Evolutionary conservation across 306 rosid species (phyloP).

Genomic region (Abrus precatorius): DNA sequence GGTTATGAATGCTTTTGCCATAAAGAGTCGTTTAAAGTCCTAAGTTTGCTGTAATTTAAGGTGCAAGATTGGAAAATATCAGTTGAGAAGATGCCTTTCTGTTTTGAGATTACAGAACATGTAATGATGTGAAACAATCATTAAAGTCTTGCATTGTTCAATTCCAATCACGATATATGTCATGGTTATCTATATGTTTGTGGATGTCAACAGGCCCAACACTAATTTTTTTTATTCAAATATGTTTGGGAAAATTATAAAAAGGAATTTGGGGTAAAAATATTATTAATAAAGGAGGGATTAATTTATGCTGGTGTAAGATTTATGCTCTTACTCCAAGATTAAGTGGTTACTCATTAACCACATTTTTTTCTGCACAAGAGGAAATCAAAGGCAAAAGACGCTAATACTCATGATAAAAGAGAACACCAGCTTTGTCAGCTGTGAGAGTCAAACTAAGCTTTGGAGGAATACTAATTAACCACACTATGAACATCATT

Average conservation of each 20-base stretch:
- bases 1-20: neutral
- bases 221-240: conserved; percentile 11
- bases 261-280: neutral
- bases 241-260: conserved; percentile 1
- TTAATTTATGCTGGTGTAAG: neutral
- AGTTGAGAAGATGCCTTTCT: conserved; percentile 17
- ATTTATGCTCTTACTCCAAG: neutral
- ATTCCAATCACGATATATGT: conserved; percentile 6
- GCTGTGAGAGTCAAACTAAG: too few relatives aligned
- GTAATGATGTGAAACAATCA: neutral
- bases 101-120: conserved; percentile 42
- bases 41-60: conserved; percentile 33
- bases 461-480: neutral
- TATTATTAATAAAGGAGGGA: conserved; percentile 19
- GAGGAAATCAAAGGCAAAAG: too few relatives aligned
- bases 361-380: too few relatives aligned
- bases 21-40: neutral
- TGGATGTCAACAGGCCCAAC: neutral
- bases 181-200: conserved; percentile 23
- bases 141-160: conserved; percentile 3
- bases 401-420: too few relatives aligned
- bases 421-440: too few relatives aligned
- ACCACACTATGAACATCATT: conserved; percentile 7
- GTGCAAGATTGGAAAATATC: conserved; percentile 38
- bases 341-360: neutral